These are phyloP conservation scores for Turnera subulata DNA, from an alignment of 345 rosid species.

Conservation along the genomic window DNA sequence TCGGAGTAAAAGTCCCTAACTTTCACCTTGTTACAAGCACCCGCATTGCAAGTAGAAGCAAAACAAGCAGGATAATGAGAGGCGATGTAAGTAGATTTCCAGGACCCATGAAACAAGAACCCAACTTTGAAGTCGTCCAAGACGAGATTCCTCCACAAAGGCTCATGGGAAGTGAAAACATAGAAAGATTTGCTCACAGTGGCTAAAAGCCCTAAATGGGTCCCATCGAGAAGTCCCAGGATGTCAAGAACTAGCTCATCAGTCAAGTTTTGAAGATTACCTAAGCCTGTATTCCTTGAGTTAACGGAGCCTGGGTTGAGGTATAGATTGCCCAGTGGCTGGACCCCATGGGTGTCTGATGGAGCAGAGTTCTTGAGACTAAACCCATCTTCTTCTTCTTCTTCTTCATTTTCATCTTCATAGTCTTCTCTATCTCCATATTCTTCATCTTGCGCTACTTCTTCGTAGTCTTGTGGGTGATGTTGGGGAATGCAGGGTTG, in stretches of 20 bases:
- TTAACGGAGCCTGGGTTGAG: constrained; percentile 48
- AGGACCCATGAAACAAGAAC: constrained; percentile 57
- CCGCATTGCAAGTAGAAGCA: constrained; percentile 19
- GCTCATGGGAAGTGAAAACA: constrained; percentile 67
- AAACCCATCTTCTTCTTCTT: constrained; percentile 49
- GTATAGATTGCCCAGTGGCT: constrained; percentile 84
- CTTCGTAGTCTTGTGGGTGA: constrained; percentile 7
- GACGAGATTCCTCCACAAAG: constrained; percentile 86
- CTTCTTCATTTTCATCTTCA: not conserved
- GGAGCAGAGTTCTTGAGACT: constrained; percentile 53
- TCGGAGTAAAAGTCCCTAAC: constrained; percentile 84
- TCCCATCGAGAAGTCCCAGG: constrained; percentile 53
- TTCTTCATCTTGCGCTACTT: not conserved
- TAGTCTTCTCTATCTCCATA: not conserved
- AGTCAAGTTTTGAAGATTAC: constrained; percentile 56
- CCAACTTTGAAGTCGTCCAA: constrained; percentile 54
- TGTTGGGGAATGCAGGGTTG: not conserved
- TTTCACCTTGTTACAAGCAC: constrained; percentile 32
- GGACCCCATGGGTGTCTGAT: constrained; percentile 61
- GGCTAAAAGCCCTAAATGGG: constrained; percentile 65
- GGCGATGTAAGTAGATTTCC: constrained; percentile 73
- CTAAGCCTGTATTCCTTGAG: constrained; percentile 76
- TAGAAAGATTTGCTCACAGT: constrained; percentile 72
- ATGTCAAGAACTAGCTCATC: constrained; percentile 87
- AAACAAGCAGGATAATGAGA: constrained; percentile 43